Base-by-base conservation (phyloP, 2,329 filamentous ascomycete genomes). In the Penicillium janthinellum region DNA sequence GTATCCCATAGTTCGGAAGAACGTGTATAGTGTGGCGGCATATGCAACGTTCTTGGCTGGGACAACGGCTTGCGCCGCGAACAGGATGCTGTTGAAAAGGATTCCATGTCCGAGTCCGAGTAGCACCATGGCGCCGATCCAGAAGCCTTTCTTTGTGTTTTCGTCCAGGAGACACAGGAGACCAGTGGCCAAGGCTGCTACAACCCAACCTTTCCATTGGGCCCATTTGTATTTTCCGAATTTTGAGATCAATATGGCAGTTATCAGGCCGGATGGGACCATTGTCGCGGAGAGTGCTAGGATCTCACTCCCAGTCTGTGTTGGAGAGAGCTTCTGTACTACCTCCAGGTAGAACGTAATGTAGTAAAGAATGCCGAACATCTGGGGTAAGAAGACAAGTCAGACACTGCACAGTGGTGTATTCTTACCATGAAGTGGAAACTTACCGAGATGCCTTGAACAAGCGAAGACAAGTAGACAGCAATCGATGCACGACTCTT, bases 221-320 rank as follows among this genome's bases (percentile, higher is more conserved):
- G 57, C 57, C 60, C 60, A 62, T 51, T 54, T 51, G 44, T 57
- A 62, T 8, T 51, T 56, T 7, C 57, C 60, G 35, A 42, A 57
- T 45, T 57, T 59, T 10, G 57, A 50, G 5, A 62, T 56, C 8
- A 62, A 12, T 1, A 62, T 8, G 5, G 57, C 60, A 10, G 59
- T 51, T 5, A 59, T 41, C 22, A 62, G 56, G 28, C 57, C 54
- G 2, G 44, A 41, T 37, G 60, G 60, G 15, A 58, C 60, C n/a
- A 65, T 54, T 10, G 64, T 66, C 50, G 17, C 58, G n/a, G 11
- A 61, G 31, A 25, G 67, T 60, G 25, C 67, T 51, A 28, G 53
- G 14, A 59, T 47, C 7, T 54, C 50, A 5, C 41, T 45, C 10
- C 57, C 57, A 7, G 42, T 59, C 51, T 50, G 48, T 25, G 53